Conservation (phyloP, 2,329 filamentous ascomycete genomes). For the Penicillium sp. region DNA sequence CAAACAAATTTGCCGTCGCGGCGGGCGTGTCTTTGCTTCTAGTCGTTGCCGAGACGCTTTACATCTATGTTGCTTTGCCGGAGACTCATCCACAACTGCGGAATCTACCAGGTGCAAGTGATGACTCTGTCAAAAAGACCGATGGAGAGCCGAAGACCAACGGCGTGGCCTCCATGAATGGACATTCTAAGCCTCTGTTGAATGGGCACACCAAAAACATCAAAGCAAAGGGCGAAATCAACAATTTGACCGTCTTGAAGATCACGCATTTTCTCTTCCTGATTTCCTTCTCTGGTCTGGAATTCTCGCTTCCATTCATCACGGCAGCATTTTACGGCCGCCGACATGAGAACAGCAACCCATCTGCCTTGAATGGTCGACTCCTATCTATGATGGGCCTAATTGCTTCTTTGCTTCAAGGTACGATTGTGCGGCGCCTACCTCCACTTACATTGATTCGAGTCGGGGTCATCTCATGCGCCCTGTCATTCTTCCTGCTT, state of each 20-base stretch:
- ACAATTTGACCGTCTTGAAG: background rate
- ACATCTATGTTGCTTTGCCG: background rate
- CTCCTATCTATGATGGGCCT: slow-evolving; percentile 1
- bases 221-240: too few species aligned
- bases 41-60: background rate
- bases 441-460: background rate
- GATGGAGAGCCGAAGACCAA: background rate
- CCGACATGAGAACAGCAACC: background rate
- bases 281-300: slow-evolving; percentile 4
- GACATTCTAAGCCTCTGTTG: background rate
- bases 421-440: background rate
- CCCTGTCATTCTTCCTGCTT: background rate
- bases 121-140: background rate
- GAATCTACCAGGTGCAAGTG: background rate
- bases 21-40: slow-evolving; percentile 1
- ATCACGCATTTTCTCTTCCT: background rate
- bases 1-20: slow-evolving; percentile 2
- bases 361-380: slow-evolving; percentile 1
- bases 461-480: background rate
- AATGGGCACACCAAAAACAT: background rate
- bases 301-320: slow-evolving; percentile 2
- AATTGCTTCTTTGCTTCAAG: slow-evolving; percentile 1
- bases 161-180: background rate
- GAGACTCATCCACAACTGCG: slow-evolving; percentile 3
- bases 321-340: slow-evolving; percentile 3